A percentile compares a stretch with the other conserved stretches of the same genome.
phyloP scores from a whole-genome alignment of 2,329 filamentous ascomycete species.

The Fusarium incarnatum region DNA sequence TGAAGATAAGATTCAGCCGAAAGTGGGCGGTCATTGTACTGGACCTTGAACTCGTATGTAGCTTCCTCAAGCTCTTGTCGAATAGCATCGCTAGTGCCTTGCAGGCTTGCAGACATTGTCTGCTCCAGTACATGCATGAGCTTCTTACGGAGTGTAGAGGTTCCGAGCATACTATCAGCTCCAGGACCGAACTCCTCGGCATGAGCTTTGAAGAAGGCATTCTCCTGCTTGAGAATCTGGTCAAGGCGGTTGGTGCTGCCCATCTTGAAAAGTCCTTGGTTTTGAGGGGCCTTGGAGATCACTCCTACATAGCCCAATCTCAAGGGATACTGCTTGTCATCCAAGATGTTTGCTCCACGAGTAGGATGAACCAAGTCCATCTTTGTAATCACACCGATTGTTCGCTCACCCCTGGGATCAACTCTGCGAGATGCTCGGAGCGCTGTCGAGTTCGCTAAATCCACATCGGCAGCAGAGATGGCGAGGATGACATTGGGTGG shows the following conservation, averaged over 20 bases:
- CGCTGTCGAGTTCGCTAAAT: slow-evolving; percentile 95
- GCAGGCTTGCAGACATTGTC: slow-evolving; percentile 93
- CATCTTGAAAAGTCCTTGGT: slow-evolving; percentile 82
- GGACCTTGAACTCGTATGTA: slow-evolving; percentile 98
- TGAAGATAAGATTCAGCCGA: slow-evolving; percentile 84
- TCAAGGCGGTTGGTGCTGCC: slow-evolving; percentile 82
- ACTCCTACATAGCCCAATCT: slow-evolving; percentile 97
- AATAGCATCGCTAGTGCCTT: slow-evolving; percentile 90
- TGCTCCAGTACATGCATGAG: slow-evolving; percentile 97
- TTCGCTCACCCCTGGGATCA: slow-evolving; percentile 92
- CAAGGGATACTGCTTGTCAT: slow-evolving; percentile 91
- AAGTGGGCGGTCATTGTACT: slow-evolving; percentile 96
- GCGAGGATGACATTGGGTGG: slow-evolving; percentile 95
- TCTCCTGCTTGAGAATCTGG: slow-evolving; percentile 88
- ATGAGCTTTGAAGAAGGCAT: slow-evolving; percentile 86
- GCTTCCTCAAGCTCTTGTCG: slow-evolving; percentile 95
- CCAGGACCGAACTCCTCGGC: slow-evolving; percentile 81
- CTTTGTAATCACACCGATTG: slow-evolving; percentile 98
- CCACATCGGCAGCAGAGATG: slow-evolving; percentile 97
- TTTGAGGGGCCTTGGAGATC: slow-evolving; percentile 81
- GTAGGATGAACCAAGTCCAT: slow-evolving; percentile 95
- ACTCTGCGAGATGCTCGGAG: slow-evolving; percentile 89
- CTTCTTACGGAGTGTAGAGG: slow-evolving; percentile 89
- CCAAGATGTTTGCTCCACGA: slow-evolving; percentile 81
- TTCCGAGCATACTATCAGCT: slow-evolving; percentile 81